Evolutionary conservation across 2,329 filamentous ascomycete genomes (phyloP).

Genomic region (Sporothrix brunneoviolacea): DNA sequence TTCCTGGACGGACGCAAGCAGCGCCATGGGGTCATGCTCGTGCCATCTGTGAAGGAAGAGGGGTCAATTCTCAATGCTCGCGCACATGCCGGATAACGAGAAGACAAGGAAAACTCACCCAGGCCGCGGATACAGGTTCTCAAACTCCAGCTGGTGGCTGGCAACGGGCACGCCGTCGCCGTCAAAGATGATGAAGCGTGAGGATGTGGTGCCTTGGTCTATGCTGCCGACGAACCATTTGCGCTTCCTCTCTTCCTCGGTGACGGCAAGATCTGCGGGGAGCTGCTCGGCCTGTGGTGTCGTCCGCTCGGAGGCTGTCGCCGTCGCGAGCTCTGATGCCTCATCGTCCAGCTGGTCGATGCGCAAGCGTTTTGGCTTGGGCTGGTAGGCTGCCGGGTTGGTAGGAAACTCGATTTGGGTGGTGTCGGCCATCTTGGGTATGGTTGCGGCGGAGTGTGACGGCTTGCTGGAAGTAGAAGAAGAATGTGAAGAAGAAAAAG

Average conservation of each 20-base stretch:
- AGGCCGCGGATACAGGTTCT: conserved; percentile 75
- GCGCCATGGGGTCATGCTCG: conserved; percentile 75
- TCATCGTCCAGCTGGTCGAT: conserved; percentile 13
- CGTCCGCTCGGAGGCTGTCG: conserved; percentile 11
- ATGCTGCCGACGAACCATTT: conserved; percentile 76
- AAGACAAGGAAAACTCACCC: conserved; percentile 52
- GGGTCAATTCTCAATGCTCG: too few relatives aligned
- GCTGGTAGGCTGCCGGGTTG: conserved; percentile 6
- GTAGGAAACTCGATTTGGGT: conserved; percentile 2
- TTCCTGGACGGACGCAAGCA: conserved; percentile 66
- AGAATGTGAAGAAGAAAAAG: background rate
- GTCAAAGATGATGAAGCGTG: conserved; percentile 86
- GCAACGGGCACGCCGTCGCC: conserved; percentile 69
- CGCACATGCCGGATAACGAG: too few relatives aligned
- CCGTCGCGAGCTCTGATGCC: conserved; percentile 9
- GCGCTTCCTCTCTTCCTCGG: conserved; percentile 25
- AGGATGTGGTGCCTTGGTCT: conserved; percentile 85
- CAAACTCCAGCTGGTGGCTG: conserved; percentile 80
- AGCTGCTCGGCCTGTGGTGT: conserved; percentile 19
- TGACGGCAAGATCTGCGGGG: conserved; percentile 27
- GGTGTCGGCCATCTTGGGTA: conserved; percentile 5
- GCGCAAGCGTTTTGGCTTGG: conserved; percentile 12
- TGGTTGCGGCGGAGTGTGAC: background rate
- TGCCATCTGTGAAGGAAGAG: too few relatives aligned
- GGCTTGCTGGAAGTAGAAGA: background rate